phyloP scores from a whole-genome alignment of 495 filamentous ascomycete species.

The Xylaria grammica region DNA sequence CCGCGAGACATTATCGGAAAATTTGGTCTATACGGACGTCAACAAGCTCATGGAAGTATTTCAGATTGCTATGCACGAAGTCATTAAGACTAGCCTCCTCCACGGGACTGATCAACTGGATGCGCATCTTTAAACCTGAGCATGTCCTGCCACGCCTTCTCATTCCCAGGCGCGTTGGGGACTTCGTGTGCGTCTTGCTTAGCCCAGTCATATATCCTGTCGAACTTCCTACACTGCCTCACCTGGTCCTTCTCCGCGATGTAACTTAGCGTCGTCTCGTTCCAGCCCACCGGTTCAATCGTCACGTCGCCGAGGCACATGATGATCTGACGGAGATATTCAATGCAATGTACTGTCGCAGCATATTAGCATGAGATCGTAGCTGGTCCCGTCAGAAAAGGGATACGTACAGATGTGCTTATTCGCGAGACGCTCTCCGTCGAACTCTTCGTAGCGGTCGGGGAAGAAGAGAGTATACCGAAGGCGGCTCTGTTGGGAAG shows the following conservation, averaged over 20 bases:
- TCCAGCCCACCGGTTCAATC: constrained; percentile 18
- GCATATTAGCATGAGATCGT: constrained; percentile 11
- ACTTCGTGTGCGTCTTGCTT: background rate
- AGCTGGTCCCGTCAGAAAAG: background rate
- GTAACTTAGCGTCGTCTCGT: constrained; percentile 19
- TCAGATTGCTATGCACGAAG: no score
- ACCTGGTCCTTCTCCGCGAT: constrained; percentile 8
- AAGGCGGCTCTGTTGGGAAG: constrained; percentile 17
- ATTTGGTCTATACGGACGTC: no score
- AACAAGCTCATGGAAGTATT: no score
- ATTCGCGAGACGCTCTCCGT: background rate
- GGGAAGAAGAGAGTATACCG: constrained; percentile 10
- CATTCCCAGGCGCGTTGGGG: background rate
- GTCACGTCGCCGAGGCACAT: constrained; percentile 41
- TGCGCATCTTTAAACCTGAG: background rate
- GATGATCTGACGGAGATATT: constrained; percentile 36
- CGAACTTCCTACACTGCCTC: constrained; percentile 30
- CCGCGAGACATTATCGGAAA: no score
- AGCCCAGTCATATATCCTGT: constrained; percentile 28
- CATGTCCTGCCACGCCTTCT: background rate
- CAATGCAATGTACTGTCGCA: constrained; percentile 36
- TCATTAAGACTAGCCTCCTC: no score
- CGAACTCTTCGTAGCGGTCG: constrained; percentile 22
- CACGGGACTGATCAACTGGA: background rate
- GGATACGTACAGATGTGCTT: background rate